Conservation (phyloP, 148 eudicot genomes). For the Rhododendron ferrugineum region DNA sequence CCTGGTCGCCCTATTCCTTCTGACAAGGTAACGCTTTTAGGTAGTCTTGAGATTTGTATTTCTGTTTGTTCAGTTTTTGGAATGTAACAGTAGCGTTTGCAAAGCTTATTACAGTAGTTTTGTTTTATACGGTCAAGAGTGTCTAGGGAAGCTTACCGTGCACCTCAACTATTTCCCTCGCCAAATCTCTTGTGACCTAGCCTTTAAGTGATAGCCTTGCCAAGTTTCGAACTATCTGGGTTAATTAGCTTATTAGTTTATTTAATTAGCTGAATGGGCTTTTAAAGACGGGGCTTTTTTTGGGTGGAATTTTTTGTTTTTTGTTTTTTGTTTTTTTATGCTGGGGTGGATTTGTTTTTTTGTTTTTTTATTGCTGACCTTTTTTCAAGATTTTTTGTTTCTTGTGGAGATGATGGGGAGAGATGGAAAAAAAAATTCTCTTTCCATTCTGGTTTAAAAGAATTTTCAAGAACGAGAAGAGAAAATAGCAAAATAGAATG, state of each 20-base stretch:
- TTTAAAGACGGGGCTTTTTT: neutral
- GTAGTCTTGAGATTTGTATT: neutral
- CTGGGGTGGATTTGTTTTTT: neutral
- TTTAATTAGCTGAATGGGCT: neutral
- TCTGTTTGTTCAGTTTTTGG: neutral
- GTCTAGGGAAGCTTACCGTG: too few relatives aligned
- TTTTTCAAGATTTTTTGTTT: neutral
- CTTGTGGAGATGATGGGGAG: neutral
- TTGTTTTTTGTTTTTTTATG: too few relatives aligned
- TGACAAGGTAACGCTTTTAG: slow-evolving; percentile 35
- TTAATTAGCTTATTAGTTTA: too few relatives aligned
- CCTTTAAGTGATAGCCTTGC: too few relatives aligned
- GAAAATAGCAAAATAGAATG: neutral
- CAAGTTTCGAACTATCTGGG: too few relatives aligned
- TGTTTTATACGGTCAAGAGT: too few relatives aligned
- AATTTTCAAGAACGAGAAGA: neutral
- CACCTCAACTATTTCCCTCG: too few relatives aligned
- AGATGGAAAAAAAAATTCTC: neutral
- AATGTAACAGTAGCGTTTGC: neutral
- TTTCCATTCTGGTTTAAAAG: neutral
- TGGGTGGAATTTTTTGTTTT: neutral
- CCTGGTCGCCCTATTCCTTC: slow-evolving; percentile 62
- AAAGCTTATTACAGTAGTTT: too few relatives aligned
- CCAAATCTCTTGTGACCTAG: too few relatives aligned
- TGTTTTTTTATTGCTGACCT: neutral